A percentile compares a stretch with the other conserved stretches of the same genome.
These are phyloP conservation scores for Glycyrrhiza uralensis DNA, from an alignment of 306 rosid species.

Conservation along the genomic window DNA sequence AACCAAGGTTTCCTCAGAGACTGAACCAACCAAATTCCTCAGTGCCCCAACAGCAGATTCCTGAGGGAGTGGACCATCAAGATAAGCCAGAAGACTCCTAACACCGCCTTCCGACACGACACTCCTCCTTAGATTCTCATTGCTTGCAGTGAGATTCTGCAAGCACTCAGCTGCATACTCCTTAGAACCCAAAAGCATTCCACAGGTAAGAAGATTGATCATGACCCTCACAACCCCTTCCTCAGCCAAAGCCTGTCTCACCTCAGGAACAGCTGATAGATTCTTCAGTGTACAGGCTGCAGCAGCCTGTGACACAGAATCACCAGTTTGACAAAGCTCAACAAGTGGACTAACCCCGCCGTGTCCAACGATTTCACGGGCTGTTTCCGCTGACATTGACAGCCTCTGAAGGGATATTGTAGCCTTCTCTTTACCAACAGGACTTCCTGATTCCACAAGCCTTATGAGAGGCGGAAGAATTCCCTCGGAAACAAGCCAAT, in stretches of 20 bases:
- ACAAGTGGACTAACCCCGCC: conserved; percentile 69
- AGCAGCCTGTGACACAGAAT: conserved; percentile 78
- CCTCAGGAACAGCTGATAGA: conserved; percentile 76
- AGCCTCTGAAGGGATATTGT: conserved; percentile 74
- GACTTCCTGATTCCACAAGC: conserved; percentile 78
- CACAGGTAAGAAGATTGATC: conserved; percentile 66
- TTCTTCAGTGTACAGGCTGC: conserved; percentile 80
- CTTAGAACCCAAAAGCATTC: conserved; percentile 69
- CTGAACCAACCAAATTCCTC: conserved; percentile 65
- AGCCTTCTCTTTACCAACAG: conserved; percentile 82
- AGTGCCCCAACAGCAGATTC: conserved; percentile 80
- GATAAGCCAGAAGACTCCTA: conserved; percentile 66
- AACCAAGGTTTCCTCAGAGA: conserved; percentile 47
- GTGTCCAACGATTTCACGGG: conserved; percentile 67
- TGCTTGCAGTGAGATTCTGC: conserved; percentile 80
- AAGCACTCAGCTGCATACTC: conserved; percentile 88
- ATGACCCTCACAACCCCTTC: conserved; percentile 68
- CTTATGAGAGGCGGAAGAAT: conserved; percentile 81
- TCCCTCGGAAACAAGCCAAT: conserved; percentile 81
- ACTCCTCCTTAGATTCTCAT: conserved; percentile 56
- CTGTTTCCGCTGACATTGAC: conserved; percentile 67
- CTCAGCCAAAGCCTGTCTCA: conserved; percentile 65
- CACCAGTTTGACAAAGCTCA: conserved; percentile 75
- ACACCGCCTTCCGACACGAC: conserved; percentile 83
- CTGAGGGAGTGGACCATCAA: conserved; percentile 73